Evolutionary conservation across 768 basidiomycete genomes (phyloP), one percentile per base, ranked within the genome.

Genomic region (Amanita pallidorosea): DNA sequence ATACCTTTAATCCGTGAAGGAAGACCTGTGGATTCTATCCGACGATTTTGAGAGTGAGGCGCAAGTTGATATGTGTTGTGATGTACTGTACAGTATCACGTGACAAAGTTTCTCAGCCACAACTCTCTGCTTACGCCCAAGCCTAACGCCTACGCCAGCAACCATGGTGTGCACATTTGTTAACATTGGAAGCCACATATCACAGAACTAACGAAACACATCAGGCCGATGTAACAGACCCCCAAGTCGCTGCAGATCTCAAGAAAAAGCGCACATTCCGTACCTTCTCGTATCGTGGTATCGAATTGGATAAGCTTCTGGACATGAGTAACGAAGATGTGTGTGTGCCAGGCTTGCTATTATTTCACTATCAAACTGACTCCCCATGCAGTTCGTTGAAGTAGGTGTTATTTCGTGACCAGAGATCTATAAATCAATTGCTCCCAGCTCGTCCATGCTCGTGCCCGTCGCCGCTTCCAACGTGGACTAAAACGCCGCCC

Each of bases 231-330:
- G 76, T 92, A 60, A 95, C 94, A 71, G 93, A 96, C 71, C 91
- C 93, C 64, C 70, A 82, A 69, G 71, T 89, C 68, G 96, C 95
- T 61, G 94, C 94, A 55, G 95, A 94, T 68, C 80, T 95, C 75
- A 96, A 96, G 86, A 94, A 93, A 79, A 93, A 84, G 82, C 77
- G 96, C 65, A 94, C 92, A 53, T 98, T 98, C 88, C 88, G 91
- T 65, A 97, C 95, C 62, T 98, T 95, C 78, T 89, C 89, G 33
- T 99, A 93, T 83, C 88, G 96, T 64, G 96, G 96, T 61, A 73
- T 99, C 62, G 94, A 95, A 78, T 88, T 99, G 60, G 93, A 97
- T 68, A 92, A 96, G 73, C 89, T 98, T 67, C 75, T 99, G 60
- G 96, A 99, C 69, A 69, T 99, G 75, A 80, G 71, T 75, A 97